Base-by-base conservation (phyloP, 768 basidiomycete genomes). In the Holtermanniella nyarrowii region DNA sequence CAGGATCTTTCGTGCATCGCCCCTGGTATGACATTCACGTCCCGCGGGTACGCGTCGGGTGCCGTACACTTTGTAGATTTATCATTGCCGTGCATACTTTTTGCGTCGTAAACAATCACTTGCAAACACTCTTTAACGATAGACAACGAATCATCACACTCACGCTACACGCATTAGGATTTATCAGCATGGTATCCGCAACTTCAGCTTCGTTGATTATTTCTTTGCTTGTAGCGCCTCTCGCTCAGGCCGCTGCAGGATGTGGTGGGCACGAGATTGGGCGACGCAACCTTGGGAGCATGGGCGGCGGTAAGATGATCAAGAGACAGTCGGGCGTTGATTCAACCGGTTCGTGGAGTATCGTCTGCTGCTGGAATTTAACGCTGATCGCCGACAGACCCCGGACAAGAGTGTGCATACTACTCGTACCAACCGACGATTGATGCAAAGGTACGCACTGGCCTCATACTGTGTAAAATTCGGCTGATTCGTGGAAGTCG, bases 371-470 rank as follows among this genome's bases (percentile, higher is more conserved):
- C 42, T 16, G 12, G 42, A 22, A 16, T 18, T 50, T 22, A 31
- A 25, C 24, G 47, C 7, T 18, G 4, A 12, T 31, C 31, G 16
- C 2, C 40, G 44, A 4, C 40, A 58, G 69, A 72, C 42, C 54
- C 64, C 4, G 21, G 22, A 1, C 14, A 49, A 14, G 67, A 71
- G 48, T 74, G 73, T 50, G 49, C 64, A 0, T 52, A 49, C 25
- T 74, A 74, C 58, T 61, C 57, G 5, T 73, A 69, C 53, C 46
- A 53, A 11, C 64, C 69, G 11, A 62, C 65, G 0, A 23, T 43
- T 1, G 21, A 48, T 12, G 51, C 52, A 37, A 37, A 37, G 31
- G 31, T 37, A 7, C 31, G 31, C 31, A 37, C 31, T 16, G 31
- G n/a, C n/a, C n/a, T n/a, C n/a, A n/a, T n/a, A n/a, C n/a, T n/a